Percentiles rank a stretch among this genome's conserved stretches.
phyloP scores from a whole-genome alignment of 2,329 filamentous ascomycete species.

The Clonostachys rosea region DNA sequence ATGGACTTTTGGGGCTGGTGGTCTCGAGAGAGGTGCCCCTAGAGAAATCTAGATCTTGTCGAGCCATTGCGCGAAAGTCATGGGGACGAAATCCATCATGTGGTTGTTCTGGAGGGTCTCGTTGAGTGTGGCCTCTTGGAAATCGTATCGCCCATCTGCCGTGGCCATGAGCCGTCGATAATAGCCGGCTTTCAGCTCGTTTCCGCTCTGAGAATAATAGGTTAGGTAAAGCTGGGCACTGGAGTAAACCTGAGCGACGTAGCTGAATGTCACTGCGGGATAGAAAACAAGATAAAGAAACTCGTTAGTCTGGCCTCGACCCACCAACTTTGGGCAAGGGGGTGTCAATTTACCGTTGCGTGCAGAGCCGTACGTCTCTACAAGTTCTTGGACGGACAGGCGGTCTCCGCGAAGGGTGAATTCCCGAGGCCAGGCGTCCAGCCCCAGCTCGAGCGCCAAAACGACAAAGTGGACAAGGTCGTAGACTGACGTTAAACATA shows the following conservation, averaged over 20 bases:
- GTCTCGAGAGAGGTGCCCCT: too few species aligned
- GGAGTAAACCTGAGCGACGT: conserved; percentile 28
- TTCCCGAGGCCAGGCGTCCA: conserved; percentile 60
- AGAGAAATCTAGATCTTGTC: conserved; percentile 9
- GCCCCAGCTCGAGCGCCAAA: conserved; percentile 59
- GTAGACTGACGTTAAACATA: conserved; percentile 65
- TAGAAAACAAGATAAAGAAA: background rate
- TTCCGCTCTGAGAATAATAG: conserved; percentile 38
- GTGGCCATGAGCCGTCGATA: conserved; percentile 64
- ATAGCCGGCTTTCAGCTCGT: conserved; percentile 43
- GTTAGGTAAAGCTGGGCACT: conserved; percentile 33
- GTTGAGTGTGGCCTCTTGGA: conserved; percentile 57
- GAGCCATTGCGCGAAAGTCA: conserved; percentile 51
- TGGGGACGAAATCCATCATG: conserved; percentile 37
- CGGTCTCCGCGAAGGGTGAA: conserved; percentile 66
- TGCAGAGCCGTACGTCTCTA: conserved; percentile 42
- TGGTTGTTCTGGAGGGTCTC: conserved; percentile 28
- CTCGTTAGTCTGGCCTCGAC: conserved; percentile 1
- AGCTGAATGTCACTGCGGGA: conserved; percentile 29
- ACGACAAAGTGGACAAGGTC: conserved; percentile 70
- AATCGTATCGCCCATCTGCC: conserved; percentile 63
- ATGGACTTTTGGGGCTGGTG: too few species aligned
- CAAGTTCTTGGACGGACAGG: conserved; percentile 54
- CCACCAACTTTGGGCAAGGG: background rate
- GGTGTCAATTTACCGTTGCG: conserved; percentile 36